A percentile compares a stretch with the other conserved stretches of the same genome.
Evolutionary conservation across 2,329 filamentous ascomycete species (phyloP).

Genomic region (Aspergillus sclerotialis): DNA sequence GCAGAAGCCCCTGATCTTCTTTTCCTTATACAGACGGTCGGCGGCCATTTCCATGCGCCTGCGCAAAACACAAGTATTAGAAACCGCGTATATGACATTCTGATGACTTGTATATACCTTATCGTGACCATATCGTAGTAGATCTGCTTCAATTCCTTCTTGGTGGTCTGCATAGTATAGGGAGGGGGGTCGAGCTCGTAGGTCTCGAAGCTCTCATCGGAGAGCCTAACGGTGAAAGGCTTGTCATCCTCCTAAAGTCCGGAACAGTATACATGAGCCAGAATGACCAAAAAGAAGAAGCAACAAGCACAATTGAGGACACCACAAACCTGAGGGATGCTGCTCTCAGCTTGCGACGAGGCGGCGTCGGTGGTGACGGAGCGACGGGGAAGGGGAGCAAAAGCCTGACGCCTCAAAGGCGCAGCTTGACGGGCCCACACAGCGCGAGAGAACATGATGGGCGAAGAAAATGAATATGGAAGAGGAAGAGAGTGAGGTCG

Average conservation of each 20-base stretch:
- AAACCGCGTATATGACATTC: not conserved
- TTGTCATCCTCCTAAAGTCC: slow-evolving; percentile 75
- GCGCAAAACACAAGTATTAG: slow-evolving; percentile 9
- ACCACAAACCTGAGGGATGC: slow-evolving; percentile 56
- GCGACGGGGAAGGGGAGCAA: slow-evolving; percentile 51
- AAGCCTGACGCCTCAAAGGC: slow-evolving; percentile 47
- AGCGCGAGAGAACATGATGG: slow-evolving; percentile 65
- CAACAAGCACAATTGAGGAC: too few relatives aligned
- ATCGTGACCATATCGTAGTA: slow-evolving; percentile 96
- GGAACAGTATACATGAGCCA: slow-evolving; percentile 15
- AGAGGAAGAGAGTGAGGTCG: slow-evolving; percentile 1
- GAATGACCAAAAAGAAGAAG: slow-evolving; percentile 2
- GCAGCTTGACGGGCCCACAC: slow-evolving; percentile 55
- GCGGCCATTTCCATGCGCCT: slow-evolving; percentile 99
- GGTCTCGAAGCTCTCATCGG: slow-evolving; percentile 98
- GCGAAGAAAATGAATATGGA: slow-evolving; percentile 8
- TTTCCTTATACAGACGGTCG: slow-evolving; percentile 99
- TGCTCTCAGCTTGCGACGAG: slow-evolving; percentile 75
- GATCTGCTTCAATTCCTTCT: slow-evolving; percentile 98
- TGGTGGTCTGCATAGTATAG: slow-evolving; percentile 88
- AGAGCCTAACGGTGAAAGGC: slow-evolving; percentile 84
- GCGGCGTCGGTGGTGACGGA: slow-evolving; percentile 93
- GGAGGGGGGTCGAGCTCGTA: slow-evolving; percentile 96
- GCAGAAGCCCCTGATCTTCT: slow-evolving; percentile 99
- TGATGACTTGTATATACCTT: slow-evolving; percentile 76